Evolutionary conservation across 805 yeast genomes (phyloP), one percentile per base, ranked within the genome.

Genomic region (Blastobotrys chiropterorum): DNA sequence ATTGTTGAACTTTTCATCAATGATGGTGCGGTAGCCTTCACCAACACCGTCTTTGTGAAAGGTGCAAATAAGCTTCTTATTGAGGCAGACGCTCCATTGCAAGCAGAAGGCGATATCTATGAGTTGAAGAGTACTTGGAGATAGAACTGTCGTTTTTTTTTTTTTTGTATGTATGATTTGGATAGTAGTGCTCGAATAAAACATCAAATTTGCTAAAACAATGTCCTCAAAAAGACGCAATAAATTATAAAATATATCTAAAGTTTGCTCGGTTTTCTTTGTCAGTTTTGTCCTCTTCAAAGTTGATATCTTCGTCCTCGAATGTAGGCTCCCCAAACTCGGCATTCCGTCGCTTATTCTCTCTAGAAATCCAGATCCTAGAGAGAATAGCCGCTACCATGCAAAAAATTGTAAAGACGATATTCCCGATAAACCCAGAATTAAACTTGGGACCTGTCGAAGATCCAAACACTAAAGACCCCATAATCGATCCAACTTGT

Each of bases 401-500:
- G 19, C 47, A 44, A 22, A 30, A n/a, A 14, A 44, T 30, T 4
- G 47, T 44, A 19, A 44, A 44, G 6, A 30, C 39, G 5, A 19
- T 34, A 20, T 22, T 46, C 3, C 53, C 48, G 14, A 53, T 15
- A 31, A 48, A 54, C 16, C 56, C 56, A 13, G 46, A 49, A 17
- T 34, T n/a, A 42, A 52, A 56, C n/a, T 14, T 17, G 2, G 59
- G 59, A 1, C 53, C 56, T 2, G 56, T 47, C 3, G 55, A 30
- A 15, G 49, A 47, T 30, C 54, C 38, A 30, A 83, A 84, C 19
- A 83, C 72, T 63, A 82, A 86, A 3, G 90, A 86, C 2, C 89
- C 90, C 52, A 82, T 75, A 44, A 83, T 70, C 62, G 81, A 79
- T n/a, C 85, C 83, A 38, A 79, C 74, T 40, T 84, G 78, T 61